Base-by-base conservation (phyloP, 805 yeast genomes). In the Starmerella bombicola region DNA sequence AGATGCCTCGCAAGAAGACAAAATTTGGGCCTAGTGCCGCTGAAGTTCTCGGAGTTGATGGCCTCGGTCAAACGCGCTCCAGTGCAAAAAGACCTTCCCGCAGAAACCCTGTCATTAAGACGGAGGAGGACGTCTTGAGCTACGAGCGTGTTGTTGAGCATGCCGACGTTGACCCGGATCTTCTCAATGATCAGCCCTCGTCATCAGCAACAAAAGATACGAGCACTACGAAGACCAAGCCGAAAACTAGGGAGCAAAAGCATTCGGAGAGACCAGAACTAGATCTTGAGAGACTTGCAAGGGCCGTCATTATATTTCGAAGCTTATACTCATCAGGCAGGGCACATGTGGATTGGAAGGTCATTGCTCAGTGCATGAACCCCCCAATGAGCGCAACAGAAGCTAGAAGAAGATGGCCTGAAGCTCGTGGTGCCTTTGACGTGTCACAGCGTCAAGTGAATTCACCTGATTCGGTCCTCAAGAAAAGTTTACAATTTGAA, bases 371-470 rank as follows among this genome's bases (percentile, higher is more conserved):
- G 0, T 55, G 73, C 5, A 70, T 80, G 35, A 65, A 61, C 4
- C 68, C 57, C 15, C 50, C 9, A 2, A 18, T 56, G 31, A 56
- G 65, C 0, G 61, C 70, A 1, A 71, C 67, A 7, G 62, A 67
- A 9, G 59, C 78, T 21, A 69, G 68, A 47, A 71, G 73, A 37
- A 76, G 72, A 44, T 86, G 95, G 95, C 73, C 79, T 1, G 65
- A 71, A 16, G 67, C 80, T 7, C 67, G 82, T 32, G 70, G 73
- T 53, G 65, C 50, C 67, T 70, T 45, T 69, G 72, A 78, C 29
- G 91, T 91, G 0, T 58, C 31, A 2, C 19, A 22, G 12, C 19
- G 61, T 13, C 66, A 69, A 37, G 80, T 77, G 0, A 64, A n/a
- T 3, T 26, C 35, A 13, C 28, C 44, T 4, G 40, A 41, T 22